Base-by-base conservation (phyloP, 176 grass and related monocot genomes). In the Hsuehochloa calcarea region DNA sequence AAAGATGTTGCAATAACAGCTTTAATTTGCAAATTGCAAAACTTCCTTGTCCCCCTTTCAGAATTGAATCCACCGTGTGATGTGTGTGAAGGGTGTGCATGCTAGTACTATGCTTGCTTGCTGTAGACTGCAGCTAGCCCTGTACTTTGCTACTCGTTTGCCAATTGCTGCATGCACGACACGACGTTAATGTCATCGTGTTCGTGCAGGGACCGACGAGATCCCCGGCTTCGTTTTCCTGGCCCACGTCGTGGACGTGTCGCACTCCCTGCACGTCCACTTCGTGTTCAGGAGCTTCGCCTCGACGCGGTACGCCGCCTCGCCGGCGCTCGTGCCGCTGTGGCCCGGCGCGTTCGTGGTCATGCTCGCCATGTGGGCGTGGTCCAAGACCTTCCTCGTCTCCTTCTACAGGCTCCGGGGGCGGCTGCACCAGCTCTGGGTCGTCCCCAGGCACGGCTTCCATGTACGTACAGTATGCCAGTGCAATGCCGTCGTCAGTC, bases 171-270 rank as follows among this genome's bases (percentile, higher is more conserved):
- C 55, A 22, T 58, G 55, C 55, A 54, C 7, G 8, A 8, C 8
- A n/a, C 55, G 55, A 20, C 55, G 55, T n/a, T 58, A 58, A 58
- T n/a, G 20, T 58, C 55, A 29, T n/a, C 16, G 70, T 16, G 14
- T 14, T 55, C 22, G 14, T 4, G 75, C 80, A 82, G 80, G 80
- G 16, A 3, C 84, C 22, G 76, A 89, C 39, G 49, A 85, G 47
- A 78, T 79, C 40, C 92, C 92, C 0, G 87, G 86, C 35, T 94
- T 91, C 77, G 92, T 94, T 43, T 94, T 91, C 72, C n/a, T 94
- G 38, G 87, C 67, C 2, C 92, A 94, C 20, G 41, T 91, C 1
- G 75, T 91, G 17, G 92, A 94, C 29, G 6, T 94, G 10, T 62
- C 59, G 59, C n/a, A n/a, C 8, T 58, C 55, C 20, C 20, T n/a